These are phyloP conservation scores for Coprinellus micaceus DNA, from an alignment of 768 basidiomycete species.

Conservation along the genomic window DNA sequence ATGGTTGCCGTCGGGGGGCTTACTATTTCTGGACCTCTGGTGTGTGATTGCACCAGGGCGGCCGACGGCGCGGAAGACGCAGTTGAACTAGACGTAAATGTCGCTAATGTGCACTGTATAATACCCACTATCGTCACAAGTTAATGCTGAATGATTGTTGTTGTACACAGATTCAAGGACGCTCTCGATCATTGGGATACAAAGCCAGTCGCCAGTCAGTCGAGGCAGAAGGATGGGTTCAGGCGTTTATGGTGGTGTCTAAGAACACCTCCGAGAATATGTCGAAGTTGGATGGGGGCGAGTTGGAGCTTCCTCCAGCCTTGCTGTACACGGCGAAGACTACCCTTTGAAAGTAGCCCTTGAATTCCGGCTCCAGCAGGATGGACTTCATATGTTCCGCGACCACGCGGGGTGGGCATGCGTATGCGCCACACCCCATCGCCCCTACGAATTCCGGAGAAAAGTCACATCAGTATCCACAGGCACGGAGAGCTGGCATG, in stretches of 20 bases:
- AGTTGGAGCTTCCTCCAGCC: slow-evolving; percentile 13
- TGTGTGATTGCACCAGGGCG: too few relatives aligned
- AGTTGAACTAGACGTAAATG: too few relatives aligned
- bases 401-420: slow-evolving; percentile 37
- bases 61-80: too few relatives aligned
- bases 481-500: background rate
- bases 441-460: slow-evolving; percentile 30
- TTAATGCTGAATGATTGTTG: too few relatives aligned
- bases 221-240: background rate
- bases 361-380: slow-evolving; percentile 39
- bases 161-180: too few relatives aligned
- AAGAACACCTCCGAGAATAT: slow-evolving; percentile 34
- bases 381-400: slow-evolving; percentile 41
- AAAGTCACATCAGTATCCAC: background rate
- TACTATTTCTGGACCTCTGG: too few relatives aligned
- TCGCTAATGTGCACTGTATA: too few relatives aligned
- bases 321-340: slow-evolving; percentile 39
- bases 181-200: too few relatives aligned
- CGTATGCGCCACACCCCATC: slow-evolving; percentile 44
- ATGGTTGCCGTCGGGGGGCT: too few relatives aligned
- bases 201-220: too few relatives aligned
- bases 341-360: slow-evolving; percentile 37
- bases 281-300: slow-evolving; percentile 29
- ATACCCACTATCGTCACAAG: too few relatives aligned
- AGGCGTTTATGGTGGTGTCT: background rate